phyloP scores from a whole-genome alignment of 352 stramenopile species.

The Pythium utonaiense region DNA sequence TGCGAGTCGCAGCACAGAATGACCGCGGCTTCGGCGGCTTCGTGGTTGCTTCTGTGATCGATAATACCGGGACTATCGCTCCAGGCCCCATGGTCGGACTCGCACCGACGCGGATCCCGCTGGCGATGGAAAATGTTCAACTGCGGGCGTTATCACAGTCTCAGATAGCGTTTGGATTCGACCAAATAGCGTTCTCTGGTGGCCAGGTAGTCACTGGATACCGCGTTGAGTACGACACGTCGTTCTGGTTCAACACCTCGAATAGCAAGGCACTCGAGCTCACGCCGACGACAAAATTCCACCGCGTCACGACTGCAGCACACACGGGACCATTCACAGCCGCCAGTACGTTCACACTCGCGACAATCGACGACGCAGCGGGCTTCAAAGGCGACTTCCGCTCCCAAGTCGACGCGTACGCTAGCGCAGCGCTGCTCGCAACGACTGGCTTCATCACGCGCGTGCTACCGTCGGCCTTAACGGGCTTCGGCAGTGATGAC shows the following conservation, averaged over 20 bases:
- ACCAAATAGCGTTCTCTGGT: conserved; percentile 55
- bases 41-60: conserved; percentile 22
- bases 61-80: background rate
- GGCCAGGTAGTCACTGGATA: conserved; percentile 57
- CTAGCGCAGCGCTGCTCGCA: conserved; percentile 30
- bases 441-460: conserved; percentile 49
- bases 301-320: conserved; percentile 65
- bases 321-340: conserved; percentile 62
- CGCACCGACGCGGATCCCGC: conserved; percentile 48
- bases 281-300: conserved; percentile 34
- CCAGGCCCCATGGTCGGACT: conserved; percentile 20
- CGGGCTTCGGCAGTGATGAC: conserved; percentile 34
- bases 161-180: conserved; percentile 50
- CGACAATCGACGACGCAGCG: conserved; percentile 34
- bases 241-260: conserved; percentile 29
- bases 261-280: conserved; percentile 24
- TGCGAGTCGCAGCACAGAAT: conserved; percentile 79
- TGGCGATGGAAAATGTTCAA: conserved; percentile 44
- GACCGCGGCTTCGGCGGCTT: conserved; percentile 79
- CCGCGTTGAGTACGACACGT: conserved; percentile 43
- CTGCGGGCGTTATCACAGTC: conserved; percentile 33
- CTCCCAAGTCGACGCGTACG: conserved; percentile 44
- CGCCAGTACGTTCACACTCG: conserved; percentile 62
- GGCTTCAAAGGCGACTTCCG: conserved; percentile 50
- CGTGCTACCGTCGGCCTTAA: conserved; percentile 29